Conservation (phyloP, 2,329 filamentous ascomycete species). For the Ustulina deusta region DNA sequence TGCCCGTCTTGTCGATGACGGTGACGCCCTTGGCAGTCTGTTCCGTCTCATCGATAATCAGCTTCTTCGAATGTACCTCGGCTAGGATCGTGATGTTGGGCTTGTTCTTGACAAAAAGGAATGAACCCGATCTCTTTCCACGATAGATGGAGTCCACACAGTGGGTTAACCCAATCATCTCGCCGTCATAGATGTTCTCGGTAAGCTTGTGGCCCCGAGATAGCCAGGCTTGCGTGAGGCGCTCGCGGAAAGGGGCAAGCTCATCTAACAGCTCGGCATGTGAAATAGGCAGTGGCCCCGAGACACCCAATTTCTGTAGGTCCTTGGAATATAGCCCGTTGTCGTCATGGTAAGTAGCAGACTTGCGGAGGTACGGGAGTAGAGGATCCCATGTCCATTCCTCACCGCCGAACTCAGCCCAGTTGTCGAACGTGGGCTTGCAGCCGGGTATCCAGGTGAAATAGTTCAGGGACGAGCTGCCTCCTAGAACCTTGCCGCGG, state of each 20-base stretch:
- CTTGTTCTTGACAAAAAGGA: conserved; percentile 60
- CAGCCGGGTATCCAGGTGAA: conserved; percentile 72
- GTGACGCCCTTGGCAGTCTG: conserved; percentile 59
- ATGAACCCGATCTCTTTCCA: conserved; percentile 65
- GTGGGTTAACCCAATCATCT: conserved; percentile 65
- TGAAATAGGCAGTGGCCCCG: conserved; percentile 65
- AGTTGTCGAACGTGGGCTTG: conserved; percentile 71
- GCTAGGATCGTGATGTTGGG: conserved; percentile 66
- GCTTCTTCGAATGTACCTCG: conserved; percentile 62
- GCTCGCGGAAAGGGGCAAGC: conserved; percentile 62
- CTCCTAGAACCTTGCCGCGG: conserved; percentile 69
- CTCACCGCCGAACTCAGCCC: conserved; percentile 79
- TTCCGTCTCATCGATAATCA: conserved; percentile 62
- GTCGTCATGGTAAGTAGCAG: conserved; percentile 70
- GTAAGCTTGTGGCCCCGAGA: conserved; percentile 63
- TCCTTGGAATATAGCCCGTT: conserved; percentile 57
- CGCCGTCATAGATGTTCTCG: conserved; percentile 68
- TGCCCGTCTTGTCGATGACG: conserved; percentile 56
- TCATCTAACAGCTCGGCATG: conserved; percentile 67
- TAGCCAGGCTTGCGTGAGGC: conserved; percentile 64
- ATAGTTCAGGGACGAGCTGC: conserved; percentile 70
- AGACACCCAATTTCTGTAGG: conserved; percentile 62
- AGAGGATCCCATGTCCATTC: conserved; percentile 68
- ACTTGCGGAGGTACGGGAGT: conserved; percentile 39
- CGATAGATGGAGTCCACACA: conserved; percentile 69